Base-by-base conservation (phyloP, 352 stramenopile species). In the Albugo candida region DNA sequence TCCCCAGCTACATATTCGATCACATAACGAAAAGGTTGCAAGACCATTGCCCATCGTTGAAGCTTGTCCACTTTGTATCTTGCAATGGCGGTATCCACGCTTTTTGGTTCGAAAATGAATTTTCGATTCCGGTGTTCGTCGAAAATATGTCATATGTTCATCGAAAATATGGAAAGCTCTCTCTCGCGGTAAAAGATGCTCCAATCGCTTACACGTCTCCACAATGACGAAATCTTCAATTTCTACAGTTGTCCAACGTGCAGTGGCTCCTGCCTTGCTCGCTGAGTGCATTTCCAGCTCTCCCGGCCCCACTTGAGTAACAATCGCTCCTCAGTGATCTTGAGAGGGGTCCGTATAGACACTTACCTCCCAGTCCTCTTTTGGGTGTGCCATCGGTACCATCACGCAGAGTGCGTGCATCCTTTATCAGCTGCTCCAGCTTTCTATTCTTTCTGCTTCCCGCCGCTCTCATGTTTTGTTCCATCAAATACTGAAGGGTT, bases 1-100 rank as follows among this genome's bases (percentile, higher is more conserved):
- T 31, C 24, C 8, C 24, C 24, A 10, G 24, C 24, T 31, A 31
- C 24, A 31, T 31, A 8, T 31, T 31, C 24, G 24, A 8, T 8
- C 17, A 31, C 24, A 31, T 31, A 67, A 8, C 42, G 39, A 20
- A 61, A 64, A 14, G 48, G 40, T n/a, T 34, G 44, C 41, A 63
- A 31, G 0, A 42, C 49, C 1, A 49, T 35, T 1, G 55, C 45
- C 59, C 56, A 67, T 2, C 56, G 40, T 43, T 58, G 46, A 1
- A 63, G 39, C 46, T 67, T 67, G 47, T 64, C 49, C 0, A 49
- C 60, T 21, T 61, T 53, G 47, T 53, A 58, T 13, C 47, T n/a
- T 2, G 52, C 3, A 41, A 60, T 51, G 2, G n/a, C 46, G 1
- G 31, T 13, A 37, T 49, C 43, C 5, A 20, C 41, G 0, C 27